Percentiles rank a stretch among this genome's conserved stretches.
These are phyloP conservation scores for Mikania micrantha DNA, from an alignment of 129 eudicot species.

Conservation along the genomic window DNA sequence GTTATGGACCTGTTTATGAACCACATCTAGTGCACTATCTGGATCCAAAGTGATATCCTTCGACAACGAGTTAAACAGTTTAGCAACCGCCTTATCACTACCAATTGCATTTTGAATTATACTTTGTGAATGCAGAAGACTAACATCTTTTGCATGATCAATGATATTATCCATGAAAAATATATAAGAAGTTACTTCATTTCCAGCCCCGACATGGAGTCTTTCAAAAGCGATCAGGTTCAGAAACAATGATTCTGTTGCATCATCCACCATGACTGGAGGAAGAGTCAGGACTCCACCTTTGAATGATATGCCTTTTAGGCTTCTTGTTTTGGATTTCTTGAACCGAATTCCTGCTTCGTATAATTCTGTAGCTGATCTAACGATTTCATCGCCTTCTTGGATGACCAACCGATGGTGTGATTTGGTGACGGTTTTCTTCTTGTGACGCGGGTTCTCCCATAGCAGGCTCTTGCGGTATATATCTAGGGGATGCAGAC, in stretches of 20 bases:
- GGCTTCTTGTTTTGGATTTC: slow-evolving; percentile 41
- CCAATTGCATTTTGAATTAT: slow-evolving; percentile 49
- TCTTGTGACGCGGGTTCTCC: slow-evolving; percentile 35
- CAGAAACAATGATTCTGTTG: slow-evolving; percentile 45
- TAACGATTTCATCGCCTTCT: slow-evolving; percentile 39
- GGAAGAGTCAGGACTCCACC: slow-evolving; percentile 57
- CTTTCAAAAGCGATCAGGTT: slow-evolving; percentile 73
- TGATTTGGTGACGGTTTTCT: slow-evolving; percentile 8
- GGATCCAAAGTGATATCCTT: slow-evolving; percentile 49
- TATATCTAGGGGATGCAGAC: slow-evolving; percentile 45
- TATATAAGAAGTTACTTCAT: slow-evolving; percentile 52
- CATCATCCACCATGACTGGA: slow-evolving; percentile 46
- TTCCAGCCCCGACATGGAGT: slow-evolving; percentile 67
- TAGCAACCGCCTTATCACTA: slow-evolving; percentile 48
- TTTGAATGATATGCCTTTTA: slow-evolving; percentile 48
- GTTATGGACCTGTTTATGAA: slow-evolving; percentile 41
- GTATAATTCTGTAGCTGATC: slow-evolving; percentile 53
- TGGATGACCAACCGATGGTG: slow-evolving; percentile 15
- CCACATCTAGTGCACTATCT: slow-evolving; percentile 32
- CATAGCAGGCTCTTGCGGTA: slow-evolving; percentile 50
- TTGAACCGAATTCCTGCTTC: slow-evolving; percentile 61
- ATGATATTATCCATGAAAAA: slow-evolving; percentile 61
- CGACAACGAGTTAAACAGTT: slow-evolving; percentile 48
- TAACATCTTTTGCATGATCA: slow-evolving; percentile 41
- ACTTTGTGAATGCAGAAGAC: slow-evolving; percentile 39